Conservation (phyloP, 257 asterid species). For the Fraxinus pennsylvanica region DNA sequence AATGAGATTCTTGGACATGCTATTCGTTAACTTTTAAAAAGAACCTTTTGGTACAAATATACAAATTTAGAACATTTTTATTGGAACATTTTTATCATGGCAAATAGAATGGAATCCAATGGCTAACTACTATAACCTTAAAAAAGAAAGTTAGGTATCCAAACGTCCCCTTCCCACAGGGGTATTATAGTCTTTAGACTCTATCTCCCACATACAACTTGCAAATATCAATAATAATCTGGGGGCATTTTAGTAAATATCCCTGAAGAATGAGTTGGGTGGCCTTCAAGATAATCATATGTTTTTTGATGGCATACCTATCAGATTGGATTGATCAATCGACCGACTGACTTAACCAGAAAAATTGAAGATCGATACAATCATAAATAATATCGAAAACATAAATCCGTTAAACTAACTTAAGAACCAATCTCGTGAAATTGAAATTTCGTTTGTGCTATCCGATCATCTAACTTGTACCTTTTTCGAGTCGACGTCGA, state of each 20-base stretch:
- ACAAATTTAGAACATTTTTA: no score
- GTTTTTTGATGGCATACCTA: neutral
- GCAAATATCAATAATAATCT: neutral
- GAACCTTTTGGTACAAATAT: no score
- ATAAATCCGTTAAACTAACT: neutral
- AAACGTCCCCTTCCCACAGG: neutral
- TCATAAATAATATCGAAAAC: neutral
- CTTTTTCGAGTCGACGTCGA: no score
- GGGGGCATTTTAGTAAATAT: neutral
- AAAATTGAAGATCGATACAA: neutral
- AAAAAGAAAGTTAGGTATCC: neutral
- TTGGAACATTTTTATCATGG: no score
- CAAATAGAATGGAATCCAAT: no score
- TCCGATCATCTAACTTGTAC: no score
- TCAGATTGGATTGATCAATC: neutral
- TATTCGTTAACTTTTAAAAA: no score
- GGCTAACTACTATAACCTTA: neutral
- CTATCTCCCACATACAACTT: neutral
- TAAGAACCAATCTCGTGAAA: neutral
- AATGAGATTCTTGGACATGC: no score
- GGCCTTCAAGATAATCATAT: neutral
- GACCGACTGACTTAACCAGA: neutral
- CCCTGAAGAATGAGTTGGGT: neutral
- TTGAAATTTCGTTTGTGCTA: no score
- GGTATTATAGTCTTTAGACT: neutral